Conservation (phyloP, 2,329 filamentous ascomycete species). For the Pleurostoma richardsiae region DNA sequence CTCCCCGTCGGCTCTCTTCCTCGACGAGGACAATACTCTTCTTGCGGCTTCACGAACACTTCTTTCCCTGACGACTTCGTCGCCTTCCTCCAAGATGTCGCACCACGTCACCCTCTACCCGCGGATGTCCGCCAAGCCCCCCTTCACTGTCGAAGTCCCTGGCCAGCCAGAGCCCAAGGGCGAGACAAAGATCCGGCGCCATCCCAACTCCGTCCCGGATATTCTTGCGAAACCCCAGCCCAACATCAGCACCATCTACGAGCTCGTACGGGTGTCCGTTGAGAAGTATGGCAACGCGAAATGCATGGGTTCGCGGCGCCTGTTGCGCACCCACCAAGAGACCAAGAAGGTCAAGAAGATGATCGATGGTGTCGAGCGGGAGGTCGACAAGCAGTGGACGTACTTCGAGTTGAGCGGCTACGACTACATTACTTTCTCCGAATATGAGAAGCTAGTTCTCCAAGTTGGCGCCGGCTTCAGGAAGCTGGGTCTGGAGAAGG, state of each 20-base stretch:
- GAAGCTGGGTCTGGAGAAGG: conserved; percentile 64
- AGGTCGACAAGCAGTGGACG: conserved; percentile 82
- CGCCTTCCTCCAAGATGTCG: background rate
- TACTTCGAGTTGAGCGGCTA: conserved; percentile 82
- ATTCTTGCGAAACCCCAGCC: conserved; percentile 57
- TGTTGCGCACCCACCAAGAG: conserved; percentile 74
- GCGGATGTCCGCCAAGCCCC: conserved; percentile 52
- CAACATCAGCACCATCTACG: conserved; percentile 68
- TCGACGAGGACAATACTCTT: background rate
- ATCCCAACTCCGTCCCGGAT: conserved; percentile 55
- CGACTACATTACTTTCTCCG: conserved; percentile 70
- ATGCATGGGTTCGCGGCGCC: conserved; percentile 64
- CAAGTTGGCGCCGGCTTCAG: conserved; percentile 66
- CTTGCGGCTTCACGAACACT: background rate
- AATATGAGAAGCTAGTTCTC: conserved; percentile 68
- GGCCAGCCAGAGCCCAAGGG: conserved; percentile 60
- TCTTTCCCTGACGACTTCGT: background rate
- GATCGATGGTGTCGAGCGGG: conserved; percentile 71
- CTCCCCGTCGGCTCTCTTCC: background rate
- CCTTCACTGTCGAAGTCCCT: conserved; percentile 65
- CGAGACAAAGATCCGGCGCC: conserved; percentile 70
- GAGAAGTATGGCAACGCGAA: conserved; percentile 61
- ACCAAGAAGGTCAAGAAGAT: conserved; percentile 89
- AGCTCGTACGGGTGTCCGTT: conserved; percentile 66
- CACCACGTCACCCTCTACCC: conserved; percentile 22